These are phyloP conservation scores for Fusarium sp. DNA, from an alignment of 2,329 filamentous ascomycete species.

Conservation along the genomic window DNA sequence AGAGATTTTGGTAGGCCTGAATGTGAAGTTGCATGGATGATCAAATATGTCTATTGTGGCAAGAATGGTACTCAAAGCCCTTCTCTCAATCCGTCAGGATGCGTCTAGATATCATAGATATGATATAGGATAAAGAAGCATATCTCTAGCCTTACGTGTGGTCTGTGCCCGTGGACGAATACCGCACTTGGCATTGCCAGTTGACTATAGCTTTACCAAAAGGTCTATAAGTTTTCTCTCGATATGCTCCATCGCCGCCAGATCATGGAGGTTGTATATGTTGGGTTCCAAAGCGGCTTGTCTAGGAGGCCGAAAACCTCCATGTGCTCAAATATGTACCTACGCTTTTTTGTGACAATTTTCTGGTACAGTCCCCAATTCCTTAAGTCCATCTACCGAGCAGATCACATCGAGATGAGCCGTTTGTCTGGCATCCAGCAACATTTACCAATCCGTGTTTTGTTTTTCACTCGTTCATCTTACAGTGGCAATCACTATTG, in stretches of 20 bases:
- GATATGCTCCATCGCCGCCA: background rate
- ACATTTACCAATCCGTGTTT: background rate
- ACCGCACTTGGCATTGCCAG: background rate
- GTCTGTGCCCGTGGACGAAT: background rate
- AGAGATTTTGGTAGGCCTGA: conserved; percentile 4
- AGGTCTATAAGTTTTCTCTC: background rate
- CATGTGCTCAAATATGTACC: background rate
- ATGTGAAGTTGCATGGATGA: conserved; percentile 18
- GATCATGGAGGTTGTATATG: background rate
- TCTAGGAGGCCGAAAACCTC: background rate
- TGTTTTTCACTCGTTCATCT: background rate
- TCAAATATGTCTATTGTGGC: background rate
- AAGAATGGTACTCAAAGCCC: background rate
- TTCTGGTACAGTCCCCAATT: background rate
- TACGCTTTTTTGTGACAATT: background rate
- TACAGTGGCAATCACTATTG: background rate
- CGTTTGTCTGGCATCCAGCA: background rate
- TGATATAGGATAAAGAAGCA: background rate
- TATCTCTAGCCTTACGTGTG: background rate
- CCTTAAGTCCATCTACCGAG: background rate
- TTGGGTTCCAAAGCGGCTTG: background rate
- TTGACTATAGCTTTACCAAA: background rate
- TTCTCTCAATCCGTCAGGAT: background rate
- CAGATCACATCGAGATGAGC: background rate
- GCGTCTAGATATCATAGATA: background rate